phyloP scores from a whole-genome alignment of 2,329 filamentous ascomycete species.

The Phialophora verrucosa region DNA sequence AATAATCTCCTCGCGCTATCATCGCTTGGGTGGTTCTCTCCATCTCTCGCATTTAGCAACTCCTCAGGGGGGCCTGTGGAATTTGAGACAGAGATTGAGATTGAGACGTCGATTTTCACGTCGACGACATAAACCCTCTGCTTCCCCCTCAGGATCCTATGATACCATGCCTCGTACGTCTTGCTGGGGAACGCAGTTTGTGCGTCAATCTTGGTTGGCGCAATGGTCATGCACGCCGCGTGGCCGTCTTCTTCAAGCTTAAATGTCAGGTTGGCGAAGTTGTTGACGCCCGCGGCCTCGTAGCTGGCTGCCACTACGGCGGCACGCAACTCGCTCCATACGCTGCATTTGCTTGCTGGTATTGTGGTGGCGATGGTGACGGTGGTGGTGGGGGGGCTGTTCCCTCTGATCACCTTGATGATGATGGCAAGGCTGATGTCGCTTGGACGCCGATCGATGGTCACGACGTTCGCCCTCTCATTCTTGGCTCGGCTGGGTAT shows the following conservation, averaged over 20 bases:
- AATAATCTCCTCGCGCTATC: too few relatives aligned
- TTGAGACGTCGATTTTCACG: slow-evolving; percentile 20
- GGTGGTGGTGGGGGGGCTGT: slow-evolving; percentile 2
- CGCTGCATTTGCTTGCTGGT: slow-evolving; percentile 8
- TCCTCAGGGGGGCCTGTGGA: too few relatives aligned
- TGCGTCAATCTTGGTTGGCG: slow-evolving; percentile 18
- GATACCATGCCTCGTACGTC: slow-evolving; percentile 27
- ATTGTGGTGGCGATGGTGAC: slow-evolving; percentile 7
- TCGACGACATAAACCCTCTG: slow-evolving; percentile 14
- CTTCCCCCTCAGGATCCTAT: slow-evolving; percentile 24
- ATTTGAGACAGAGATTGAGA: too few relatives aligned
- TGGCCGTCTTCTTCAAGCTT: slow-evolving; percentile 28
- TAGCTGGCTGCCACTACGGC: slow-evolving; percentile 3
- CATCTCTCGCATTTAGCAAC: too few relatives aligned
- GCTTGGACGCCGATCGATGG: background rate
- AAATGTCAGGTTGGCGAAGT: slow-evolving; percentile 12
- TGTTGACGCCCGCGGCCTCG: slow-evolving; percentile 7
- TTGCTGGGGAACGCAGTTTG: slow-evolving; percentile 10
- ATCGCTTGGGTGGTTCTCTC: too few relatives aligned
- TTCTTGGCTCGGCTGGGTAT: background rate
- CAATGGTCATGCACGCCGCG: slow-evolving; percentile 22
- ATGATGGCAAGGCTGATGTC: slow-evolving; percentile 12
- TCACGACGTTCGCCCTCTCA: background rate
- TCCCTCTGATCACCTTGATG: slow-evolving; percentile 6
- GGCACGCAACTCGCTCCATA: slow-evolving; percentile 6